Evolutionary conservation across 495 filamentous ascomycete species (phyloP).

Genomic region (Penicillium mononematosum): DNA sequence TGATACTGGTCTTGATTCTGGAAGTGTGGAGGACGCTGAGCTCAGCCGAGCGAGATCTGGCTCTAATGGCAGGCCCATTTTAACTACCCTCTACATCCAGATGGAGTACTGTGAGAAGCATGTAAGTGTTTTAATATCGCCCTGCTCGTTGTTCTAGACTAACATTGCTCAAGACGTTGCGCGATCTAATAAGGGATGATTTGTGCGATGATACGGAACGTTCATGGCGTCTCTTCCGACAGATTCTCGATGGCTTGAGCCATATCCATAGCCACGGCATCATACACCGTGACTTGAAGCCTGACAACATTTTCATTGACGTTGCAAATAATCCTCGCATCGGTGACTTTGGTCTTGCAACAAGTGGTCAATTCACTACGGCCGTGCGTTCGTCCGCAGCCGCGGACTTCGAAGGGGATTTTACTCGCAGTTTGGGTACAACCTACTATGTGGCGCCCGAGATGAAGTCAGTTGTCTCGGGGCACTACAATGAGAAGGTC

Average conservation of each 20-base stretch:
- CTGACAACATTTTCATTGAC: slow-evolving; percentile 97
- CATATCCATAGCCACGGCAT: slow-evolving; percentile 92
- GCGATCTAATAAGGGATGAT: slow-evolving; percentile 81
- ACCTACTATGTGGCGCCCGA: slow-evolving; percentile 94
- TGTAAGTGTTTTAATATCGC: slow-evolving; percentile 43
- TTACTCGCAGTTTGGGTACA: slow-evolving; percentile 91
- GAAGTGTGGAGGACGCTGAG: slow-evolving; percentile 31
- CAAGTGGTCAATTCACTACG: slow-evolving; percentile 70
- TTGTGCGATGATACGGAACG: slow-evolving; percentile 71
- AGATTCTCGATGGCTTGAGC: slow-evolving; percentile 84
- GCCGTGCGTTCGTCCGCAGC: slow-evolving; percentile 48
- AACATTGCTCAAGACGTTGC: slow-evolving; percentile 62
- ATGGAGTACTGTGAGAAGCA: slow-evolving; percentile 98
- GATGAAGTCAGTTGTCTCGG: slow-evolving; percentile 66
- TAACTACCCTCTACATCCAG: slow-evolving; percentile 73
- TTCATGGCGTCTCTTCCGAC: slow-evolving; percentile 85
- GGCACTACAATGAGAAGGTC: slow-evolving; percentile 87
- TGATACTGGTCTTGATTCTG: slow-evolving; percentile 7
- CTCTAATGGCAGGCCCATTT: slow-evolving; percentile 42
- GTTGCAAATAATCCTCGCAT: slow-evolving; percentile 85
- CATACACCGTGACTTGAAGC: slow-evolving; percentile 96
- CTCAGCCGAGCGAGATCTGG: slow-evolving; percentile 38
- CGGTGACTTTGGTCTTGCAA: slow-evolving; percentile 94
- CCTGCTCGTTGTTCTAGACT: slow-evolving; percentile 11
- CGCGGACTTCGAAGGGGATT: slow-evolving; percentile 52